Evolutionary conservation across 23 red algal species (phyloP).

Genomic region (Agarophyton chilense): DNA sequence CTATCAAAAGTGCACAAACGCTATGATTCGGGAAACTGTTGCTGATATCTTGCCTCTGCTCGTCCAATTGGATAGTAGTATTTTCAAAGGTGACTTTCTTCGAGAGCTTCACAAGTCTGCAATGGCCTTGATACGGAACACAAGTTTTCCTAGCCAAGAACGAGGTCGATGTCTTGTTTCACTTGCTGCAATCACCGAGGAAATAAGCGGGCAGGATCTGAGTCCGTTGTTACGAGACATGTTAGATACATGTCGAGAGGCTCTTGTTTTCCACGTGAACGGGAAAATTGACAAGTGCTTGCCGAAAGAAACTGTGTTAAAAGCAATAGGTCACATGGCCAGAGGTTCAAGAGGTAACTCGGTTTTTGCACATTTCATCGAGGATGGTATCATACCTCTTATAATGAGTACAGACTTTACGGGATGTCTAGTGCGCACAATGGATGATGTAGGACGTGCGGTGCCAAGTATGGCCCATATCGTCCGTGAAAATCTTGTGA

Average conservation of each 20-base stretch:
- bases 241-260: constrained; percentile 59
- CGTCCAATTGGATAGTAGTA: constrained; percentile 38
- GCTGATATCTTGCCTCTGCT: constrained; percentile 61
- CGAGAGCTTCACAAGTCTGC: constrained; percentile 22
- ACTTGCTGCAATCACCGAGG: constrained; percentile 66
- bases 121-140: constrained; percentile 25
- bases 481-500: constrained; percentile 43
- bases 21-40: constrained; percentile 57
- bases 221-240: constrained; percentile 63
- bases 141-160: constrained; percentile 45
- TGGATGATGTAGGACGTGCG: constrained; percentile 29
- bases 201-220: constrained; percentile 23
- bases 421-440: constrained; percentile 28
- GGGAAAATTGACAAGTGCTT: background rate
- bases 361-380: constrained; percentile 36
- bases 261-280: constrained; percentile 19
- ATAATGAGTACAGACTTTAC: constrained; percentile 58
- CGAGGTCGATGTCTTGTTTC: constrained; percentile 68
- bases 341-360: constrained; percentile 33
- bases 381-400: constrained; percentile 18
- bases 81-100: constrained; percentile 47
- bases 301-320: constrained; percentile 34
- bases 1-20: constrained; percentile 44
- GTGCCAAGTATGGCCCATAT: constrained; percentile 12
- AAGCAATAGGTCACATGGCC: constrained; percentile 37